Percentiles rank a stretch among this genome's conserved stretches.
Conservation (phyloP, 1,284 basidiomycete species). For the Sporisorium graminicola region DNA sequence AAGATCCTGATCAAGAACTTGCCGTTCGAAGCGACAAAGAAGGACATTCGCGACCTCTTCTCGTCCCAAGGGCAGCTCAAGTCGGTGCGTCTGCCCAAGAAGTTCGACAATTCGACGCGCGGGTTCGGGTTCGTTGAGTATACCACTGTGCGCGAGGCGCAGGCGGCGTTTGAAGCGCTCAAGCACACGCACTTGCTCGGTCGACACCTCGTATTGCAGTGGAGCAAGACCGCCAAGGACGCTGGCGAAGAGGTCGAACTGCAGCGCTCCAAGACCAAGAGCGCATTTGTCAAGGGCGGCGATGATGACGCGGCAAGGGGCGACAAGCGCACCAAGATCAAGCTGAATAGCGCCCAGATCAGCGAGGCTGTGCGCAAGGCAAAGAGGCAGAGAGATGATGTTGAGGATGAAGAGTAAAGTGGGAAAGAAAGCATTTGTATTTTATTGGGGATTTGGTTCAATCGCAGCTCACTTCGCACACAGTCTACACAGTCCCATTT, state of each 20-base stretch:
- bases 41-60: constrained; percentile 83
- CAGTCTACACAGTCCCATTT: too few species aligned
- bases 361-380: constrained; percentile 38
- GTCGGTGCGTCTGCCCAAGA: constrained; percentile 74
- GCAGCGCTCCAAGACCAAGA: constrained; percentile 53
- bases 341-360: constrained; percentile 51
- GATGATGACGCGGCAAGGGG: constrained; percentile 2
- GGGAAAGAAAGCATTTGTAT: neutral
- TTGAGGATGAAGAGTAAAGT: constrained; percentile 38
- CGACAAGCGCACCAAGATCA: constrained; percentile 45
- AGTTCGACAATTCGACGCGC: constrained; percentile 76
- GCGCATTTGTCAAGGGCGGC: constrained; percentile 6
- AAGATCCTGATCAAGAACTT: constrained; percentile 92
- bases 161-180: constrained; percentile 71
- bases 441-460: neutral
- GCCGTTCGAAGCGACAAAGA: constrained; percentile 94
- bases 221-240: constrained; percentile 75
- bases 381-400: constrained; percentile 21
- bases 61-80: constrained; percentile 84
- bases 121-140: constrained; percentile 95
- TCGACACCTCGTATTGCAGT: constrained; percentile 91
- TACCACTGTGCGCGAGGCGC: constrained; percentile 61
- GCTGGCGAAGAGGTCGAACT: constrained; percentile 40
- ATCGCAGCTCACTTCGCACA: too few species aligned
- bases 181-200: constrained; percentile 95